Percentiles rank a stretch among this genome's conserved stretches.
phyloP scores from a whole-genome alignment of 2,329 filamentous ascomycete genomes.

The Cladosporium sp. region DNA sequence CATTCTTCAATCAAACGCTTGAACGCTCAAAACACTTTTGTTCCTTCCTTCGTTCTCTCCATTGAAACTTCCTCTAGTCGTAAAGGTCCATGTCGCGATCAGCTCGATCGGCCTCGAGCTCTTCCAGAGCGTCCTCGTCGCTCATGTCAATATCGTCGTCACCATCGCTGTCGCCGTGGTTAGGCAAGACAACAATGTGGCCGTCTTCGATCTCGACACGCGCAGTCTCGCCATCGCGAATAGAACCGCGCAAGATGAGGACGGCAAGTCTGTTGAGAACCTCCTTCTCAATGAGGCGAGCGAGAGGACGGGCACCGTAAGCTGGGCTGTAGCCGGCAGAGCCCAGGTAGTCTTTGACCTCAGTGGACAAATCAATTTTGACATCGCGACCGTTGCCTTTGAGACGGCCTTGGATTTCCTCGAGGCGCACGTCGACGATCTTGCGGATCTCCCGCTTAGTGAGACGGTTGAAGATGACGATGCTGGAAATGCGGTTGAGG shows the following conservation, averaged over 20 bases:
- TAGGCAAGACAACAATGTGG: conserved; percentile 74
- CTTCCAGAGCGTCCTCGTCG: conserved; percentile 69
- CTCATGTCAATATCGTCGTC: conserved; percentile 59
- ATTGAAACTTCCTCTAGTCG: conserved; percentile 34
- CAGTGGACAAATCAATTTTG: conserved; percentile 70
- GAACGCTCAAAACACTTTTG: not conserved
- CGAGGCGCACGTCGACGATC: conserved; percentile 87
- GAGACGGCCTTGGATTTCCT: conserved; percentile 90
- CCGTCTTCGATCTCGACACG: conserved; percentile 73
- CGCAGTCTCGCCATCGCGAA: conserved; percentile 81
- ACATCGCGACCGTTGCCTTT: conserved; percentile 79
- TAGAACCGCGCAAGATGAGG: conserved; percentile 76
- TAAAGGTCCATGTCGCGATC: conserved; percentile 59
- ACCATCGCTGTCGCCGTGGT: conserved; percentile 64
- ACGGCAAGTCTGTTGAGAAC: conserved; percentile 91
- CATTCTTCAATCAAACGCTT: not conserved
- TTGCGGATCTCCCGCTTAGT: conserved; percentile 83
- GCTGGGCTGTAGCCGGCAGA: conserved; percentile 88
- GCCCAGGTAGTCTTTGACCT: conserved; percentile 90
- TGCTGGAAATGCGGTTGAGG: conserved; percentile 93
- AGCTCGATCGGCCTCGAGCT: conserved; percentile 53
- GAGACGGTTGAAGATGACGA: conserved; percentile 97
- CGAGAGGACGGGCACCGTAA: conserved; percentile 86
- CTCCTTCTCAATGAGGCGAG: conserved; percentile 91
- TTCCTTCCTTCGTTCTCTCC: not conserved